These are phyloP conservation scores for Hymenoscyphus salicellus DNA, from an alignment of 2,329 filamentous ascomycete genomes.

Conservation along the genomic window DNA sequence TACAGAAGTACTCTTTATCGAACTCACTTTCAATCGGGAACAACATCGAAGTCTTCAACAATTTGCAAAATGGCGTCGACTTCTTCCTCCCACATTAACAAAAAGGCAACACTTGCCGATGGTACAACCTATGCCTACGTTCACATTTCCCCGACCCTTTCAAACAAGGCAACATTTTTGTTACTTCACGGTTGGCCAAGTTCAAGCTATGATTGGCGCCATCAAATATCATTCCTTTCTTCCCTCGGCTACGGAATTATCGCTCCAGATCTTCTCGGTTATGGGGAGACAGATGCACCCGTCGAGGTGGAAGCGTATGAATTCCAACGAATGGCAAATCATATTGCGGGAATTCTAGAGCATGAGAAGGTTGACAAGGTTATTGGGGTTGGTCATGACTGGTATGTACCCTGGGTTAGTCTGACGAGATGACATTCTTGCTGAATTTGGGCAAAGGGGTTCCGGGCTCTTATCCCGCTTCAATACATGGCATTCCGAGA, in stretches of 20 bases:
- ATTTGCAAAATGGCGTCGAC: not conserved
- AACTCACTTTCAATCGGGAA: not conserved
- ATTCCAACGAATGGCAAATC: slow-evolving; percentile 31
- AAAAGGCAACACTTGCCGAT: not conserved
- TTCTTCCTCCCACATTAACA: not conserved
- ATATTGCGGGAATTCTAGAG: slow-evolving; percentile 38
- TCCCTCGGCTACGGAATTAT: slow-evolving; percentile 43
- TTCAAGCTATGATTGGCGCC: slow-evolving; percentile 42
- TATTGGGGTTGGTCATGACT: slow-evolving; percentile 21
- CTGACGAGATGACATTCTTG: not conserved
- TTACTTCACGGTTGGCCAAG: slow-evolving; percentile 45
- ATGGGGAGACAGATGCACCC: slow-evolving; percentile 50
- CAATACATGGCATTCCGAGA: slow-evolving; percentile 13
- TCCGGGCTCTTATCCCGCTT: slow-evolving; percentile 18
- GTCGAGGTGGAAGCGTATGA: slow-evolving; percentile 32
- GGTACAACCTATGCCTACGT: slow-evolving; percentile 5
- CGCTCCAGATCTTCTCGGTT: slow-evolving; percentile 57
- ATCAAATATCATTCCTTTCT: slow-evolving; percentile 42
- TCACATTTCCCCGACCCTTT: slow-evolving; percentile 4
- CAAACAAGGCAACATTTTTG: slow-evolving; percentile 36
- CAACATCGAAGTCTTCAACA: not conserved
- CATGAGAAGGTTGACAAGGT: slow-evolving; percentile 17
- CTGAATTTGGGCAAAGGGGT: slow-evolving; percentile 7
- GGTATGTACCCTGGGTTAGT: not conserved
- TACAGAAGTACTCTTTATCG: not conserved